Evolutionary conservation across 2,329 filamentous ascomycete species (phyloP).

Genomic region (Orbilia javanica): DNA sequence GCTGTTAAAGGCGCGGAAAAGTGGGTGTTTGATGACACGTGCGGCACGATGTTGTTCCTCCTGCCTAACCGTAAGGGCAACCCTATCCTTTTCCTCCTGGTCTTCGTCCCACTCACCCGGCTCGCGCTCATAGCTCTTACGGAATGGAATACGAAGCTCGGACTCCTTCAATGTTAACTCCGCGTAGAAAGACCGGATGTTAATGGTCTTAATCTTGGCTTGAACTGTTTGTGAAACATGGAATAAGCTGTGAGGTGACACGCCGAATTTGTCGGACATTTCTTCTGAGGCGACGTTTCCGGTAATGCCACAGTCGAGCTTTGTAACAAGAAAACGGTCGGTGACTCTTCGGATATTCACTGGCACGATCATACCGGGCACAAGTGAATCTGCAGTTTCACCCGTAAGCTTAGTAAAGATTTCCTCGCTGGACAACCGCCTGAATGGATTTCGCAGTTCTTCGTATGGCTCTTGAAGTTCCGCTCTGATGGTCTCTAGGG

Average conservation of each 20-base stretch:
- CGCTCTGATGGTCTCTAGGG: constrained; percentile 93
- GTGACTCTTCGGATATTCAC: constrained; percentile 89
- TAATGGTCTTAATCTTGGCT: constrained; percentile 87
- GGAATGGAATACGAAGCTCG: constrained; percentile 78
- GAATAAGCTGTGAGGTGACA: constrained; percentile 72
- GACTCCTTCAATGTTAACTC: constrained; percentile 88
- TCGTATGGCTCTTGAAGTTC: constrained; percentile 94
- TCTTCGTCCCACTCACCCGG: constrained; percentile 87
- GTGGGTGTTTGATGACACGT: constrained; percentile 95
- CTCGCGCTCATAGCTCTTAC: constrained; percentile 77
- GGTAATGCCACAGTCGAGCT: constrained; percentile 93
- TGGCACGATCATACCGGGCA: constrained; percentile 91
- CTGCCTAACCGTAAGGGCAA: constrained; percentile 86
- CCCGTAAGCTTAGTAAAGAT: constrained; percentile 97
- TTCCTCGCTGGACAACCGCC: constrained; percentile 77
- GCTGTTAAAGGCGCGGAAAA: constrained; percentile 93
- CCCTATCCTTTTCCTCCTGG: constrained; percentile 83
- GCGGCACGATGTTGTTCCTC: constrained; percentile 86
- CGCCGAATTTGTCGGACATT: constrained; percentile 77
- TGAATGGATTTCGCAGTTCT: constrained; percentile 86
- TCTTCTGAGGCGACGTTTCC: constrained; percentile 86
- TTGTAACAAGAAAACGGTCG: constrained; percentile 91
- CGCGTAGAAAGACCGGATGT: constrained; percentile 84
- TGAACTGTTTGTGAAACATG: constrained; percentile 84
- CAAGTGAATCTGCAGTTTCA: constrained; percentile 85